Evolutionary conservation across 2,329 filamentous ascomycete genomes (phyloP).

Genomic region (Aspergillus unguis): DNA sequence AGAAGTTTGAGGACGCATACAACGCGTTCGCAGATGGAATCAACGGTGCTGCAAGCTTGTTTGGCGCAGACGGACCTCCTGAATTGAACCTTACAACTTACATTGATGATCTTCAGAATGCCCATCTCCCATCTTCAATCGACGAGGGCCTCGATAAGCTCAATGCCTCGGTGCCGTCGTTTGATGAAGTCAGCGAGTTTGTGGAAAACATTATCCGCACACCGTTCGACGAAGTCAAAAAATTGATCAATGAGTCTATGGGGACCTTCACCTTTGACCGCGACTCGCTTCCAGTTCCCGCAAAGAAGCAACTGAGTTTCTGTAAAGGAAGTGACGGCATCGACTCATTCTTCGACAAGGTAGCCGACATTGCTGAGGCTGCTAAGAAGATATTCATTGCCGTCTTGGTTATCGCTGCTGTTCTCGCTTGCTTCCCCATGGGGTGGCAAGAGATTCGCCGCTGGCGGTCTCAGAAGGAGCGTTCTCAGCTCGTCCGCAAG

Average conservation of each 20-base stretch:
- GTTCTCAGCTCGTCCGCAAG: conserved; percentile 62
- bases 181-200: conserved; percentile 77
- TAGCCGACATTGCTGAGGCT: conserved; percentile 64
- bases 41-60: conserved; percentile 53
- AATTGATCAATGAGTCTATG: conserved; percentile 67
- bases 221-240: conserved; percentile 78
- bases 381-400: conserved; percentile 73
- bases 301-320: conserved; percentile 79
- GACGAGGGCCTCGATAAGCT: conserved; percentile 67
- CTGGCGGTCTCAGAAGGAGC: conserved; percentile 69
- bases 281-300: conserved; percentile 73
- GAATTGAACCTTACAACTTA: conserved; percentile 63
- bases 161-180: conserved; percentile 76
- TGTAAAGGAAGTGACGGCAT: conserved; percentile 83
- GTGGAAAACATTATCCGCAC: conserved; percentile 69
- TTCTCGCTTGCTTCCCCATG: conserved; percentile 74
- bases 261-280: conserved; percentile 74
- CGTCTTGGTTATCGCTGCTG: conserved; percentile 67
- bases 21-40: conserved; percentile 54
- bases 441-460: conserved; percentile 74
- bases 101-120: conserved; percentile 64
- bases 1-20: conserved; percentile 54
- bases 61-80: conserved; percentile 45
- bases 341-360: conserved; percentile 73
- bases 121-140: conserved; percentile 67